Evolutionary conservation across 2,329 filamentous ascomycete species (phyloP), one percentile per base, ranked within the genome.

Genomic region (Exophiala sp.): DNA sequence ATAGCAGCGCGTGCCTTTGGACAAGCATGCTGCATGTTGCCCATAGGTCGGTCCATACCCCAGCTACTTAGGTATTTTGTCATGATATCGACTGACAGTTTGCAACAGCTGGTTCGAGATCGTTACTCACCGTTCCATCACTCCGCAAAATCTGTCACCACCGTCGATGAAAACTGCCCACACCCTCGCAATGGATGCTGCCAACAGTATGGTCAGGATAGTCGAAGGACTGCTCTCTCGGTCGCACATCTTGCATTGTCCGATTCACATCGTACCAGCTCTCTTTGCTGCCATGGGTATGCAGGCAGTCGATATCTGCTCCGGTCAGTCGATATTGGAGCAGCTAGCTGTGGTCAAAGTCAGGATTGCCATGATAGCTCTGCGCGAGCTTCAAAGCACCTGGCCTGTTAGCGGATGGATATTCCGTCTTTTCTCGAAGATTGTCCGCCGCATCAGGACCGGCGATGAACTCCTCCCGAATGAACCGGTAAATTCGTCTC

Each of bases 371-470:
- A 61, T 66, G 55, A 48, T 66, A 11, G 65, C 62, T 5, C 36
- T 66, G 18, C 63, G 62, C 2, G 57, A 60, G 24, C 52, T 66
- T 12, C 60, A 62, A 20, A 58, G 61, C 12, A 59, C 59, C 8
- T 66, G 65, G 65, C 63, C 63, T 1, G 65, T 65, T 9, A 59
- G 57, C 24, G 62, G 61, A 33, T 66, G 63, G 63, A 63, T 66
- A 40, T 60, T 62, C 32, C 52, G 47, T 24, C 52, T 58, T 9
- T 58, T 58, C 21, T 45, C 52, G n/a, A 58, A 58, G 42, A 58
- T 58, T 36, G 55, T 58, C 7, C 55, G 55, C 12, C 21, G 55
- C 9, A 58, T 58, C n/a, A 52, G 52, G 12, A 52, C 52, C 29
- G 47, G 52, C 11, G 52, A 55, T 39, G 55, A 58, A 29, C 29